These are phyloP conservation scores for Hansenula lynferdii DNA, from an alignment of 1,139 yeast genomes.

Conservation along the genomic window DNA sequence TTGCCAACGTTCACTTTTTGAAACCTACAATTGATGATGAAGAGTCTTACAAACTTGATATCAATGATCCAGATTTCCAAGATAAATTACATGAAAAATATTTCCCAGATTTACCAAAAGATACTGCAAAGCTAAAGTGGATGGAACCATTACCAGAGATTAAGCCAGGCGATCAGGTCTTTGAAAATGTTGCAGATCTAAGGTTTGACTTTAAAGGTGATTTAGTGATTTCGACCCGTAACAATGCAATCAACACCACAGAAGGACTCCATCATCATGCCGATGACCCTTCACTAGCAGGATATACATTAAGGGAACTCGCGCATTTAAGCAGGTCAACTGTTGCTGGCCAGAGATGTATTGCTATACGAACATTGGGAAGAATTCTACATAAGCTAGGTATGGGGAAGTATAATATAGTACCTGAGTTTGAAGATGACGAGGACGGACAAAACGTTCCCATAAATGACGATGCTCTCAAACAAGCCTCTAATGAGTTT, in stretches of 20 bases:
- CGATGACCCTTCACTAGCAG: conserved; percentile 84
- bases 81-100: conserved; percentile 78
- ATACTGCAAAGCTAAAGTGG: conserved; percentile 84
- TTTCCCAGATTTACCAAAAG: conserved; percentile 85
- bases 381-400: conserved; percentile 81
- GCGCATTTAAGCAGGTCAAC: conserved; percentile 77
- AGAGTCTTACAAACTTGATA: conserved; percentile 39
- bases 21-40: conserved; percentile 35
- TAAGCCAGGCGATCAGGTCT: conserved; percentile 33
- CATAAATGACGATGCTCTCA: conserved; percentile 30
- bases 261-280: conserved; percentile 91
- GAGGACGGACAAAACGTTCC: conserved; percentile 34
- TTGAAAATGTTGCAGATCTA: conserved; percentile 62
- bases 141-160: conserved; percentile 63
- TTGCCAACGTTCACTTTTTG: conserved; percentile 58
- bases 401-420: conserved; percentile 43
- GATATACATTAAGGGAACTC: conserved; percentile 82
- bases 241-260: conserved; percentile 43
- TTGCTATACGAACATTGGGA: conserved; percentile 85
- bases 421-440: conserved; percentile 37
- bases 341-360: conserved; percentile 78
- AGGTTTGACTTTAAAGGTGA: conserved; percentile 89
- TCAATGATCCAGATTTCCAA: conserved; percentile 73
- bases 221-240: conserved; percentile 49
- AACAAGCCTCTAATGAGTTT: conserved; percentile 41